Base-by-base conservation (phyloP, 2,329 filamentous ascomycete species). In the Pyricularia sp. region DNA sequence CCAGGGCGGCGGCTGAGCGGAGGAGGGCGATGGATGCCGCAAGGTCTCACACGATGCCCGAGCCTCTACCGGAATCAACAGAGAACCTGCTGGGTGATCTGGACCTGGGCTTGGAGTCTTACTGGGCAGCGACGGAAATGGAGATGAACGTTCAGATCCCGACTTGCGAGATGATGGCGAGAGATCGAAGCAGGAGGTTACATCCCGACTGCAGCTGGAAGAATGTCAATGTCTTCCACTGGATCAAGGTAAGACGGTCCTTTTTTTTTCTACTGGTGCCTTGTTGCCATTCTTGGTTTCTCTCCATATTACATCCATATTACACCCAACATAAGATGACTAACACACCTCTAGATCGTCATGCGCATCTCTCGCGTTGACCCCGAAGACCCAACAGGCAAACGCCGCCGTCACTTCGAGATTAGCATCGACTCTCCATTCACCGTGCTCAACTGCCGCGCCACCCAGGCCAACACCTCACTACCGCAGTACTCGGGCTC, bases 401-500 rank as follows among this genome's bases (percentile, higher is more conserved):
- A 82, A 71, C 94, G 94, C 76, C 88, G 93, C 71, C 87, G 93
- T 42, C 94, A 97, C 76, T 97, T 97, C 73, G 94, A 97, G 78
- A 97, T 97, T 74, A 97, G 93, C 73, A 97, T 97, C 73, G 94
- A 97, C 79, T 97, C 93, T 1, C 94, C 94, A 0, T 94, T 97
- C 76, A 94, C 94, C 71, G 92, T 97, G 64, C 90, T 97, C 65
- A 94, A 94, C 71, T 97, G 94, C 81, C 92, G 92, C 71, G 93
- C 94, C n/a, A 96, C 93, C 0, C 92, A 95, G 77, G 90, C 92
- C 66, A 97, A 97, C 78, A 97, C 91, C 30, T 88, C 89, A 14
- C 85, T 97, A 12, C 94, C 94, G 0, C 91, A 92, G 20, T 97
- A 97, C 77, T 80, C 81, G 7, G 82, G 83, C 26, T 76, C 78